Evolutionary conservation across 129 eudicot species (phyloP), one percentile per base, ranked within the genome.

Genomic region (Helichrysum umbraculigerum): DNA sequence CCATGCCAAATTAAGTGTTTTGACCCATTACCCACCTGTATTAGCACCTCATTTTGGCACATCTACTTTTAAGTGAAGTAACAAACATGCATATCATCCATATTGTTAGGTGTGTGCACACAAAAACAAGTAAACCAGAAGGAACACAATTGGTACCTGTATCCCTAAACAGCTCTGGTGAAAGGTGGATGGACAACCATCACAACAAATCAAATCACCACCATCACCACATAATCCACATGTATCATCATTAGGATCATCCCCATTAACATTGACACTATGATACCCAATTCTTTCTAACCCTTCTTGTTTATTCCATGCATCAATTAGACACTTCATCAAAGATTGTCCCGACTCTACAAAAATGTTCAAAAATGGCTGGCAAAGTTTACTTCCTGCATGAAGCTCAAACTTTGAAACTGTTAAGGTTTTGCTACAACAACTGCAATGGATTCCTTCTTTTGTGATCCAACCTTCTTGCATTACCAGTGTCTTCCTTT

Each of bases 391-490:
- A 81, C 97, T 91, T 68, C 89, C 99, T 5, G 99, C 99, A 78
- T 95, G 99, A 76, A 95, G 86, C 86, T 95, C 99, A 85, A 95
- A 95, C 88, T 91, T 89, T 35, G 86, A 86, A 62, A 91, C 90
- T 0, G 94, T 75, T 25, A 95, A 85, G 6, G 91, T 91, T 74
- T 95, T 91, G 80, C 92, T 89, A 77, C 99, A 95, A 79, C 99
- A 95, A 61, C 94, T 87, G 79, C 99, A 95, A 60, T 88, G 97
- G 74, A 95, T 86, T 17, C 99, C 99, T 37, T 95, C 99, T 78
- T 81, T 87, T 17, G 99, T 87, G 39, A 95, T 82, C 99, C 97
- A 89, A 35, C 99, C 99, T 86, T 95, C 99, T 76, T 86, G 89
- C 96, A 91, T 86, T 7, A 82, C 91, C 28, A 84, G 79, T 68